phyloP scores from a whole-genome alignment of 2,329 filamentous ascomycete species.

The Teratosphaeria zuluensis region DNA sequence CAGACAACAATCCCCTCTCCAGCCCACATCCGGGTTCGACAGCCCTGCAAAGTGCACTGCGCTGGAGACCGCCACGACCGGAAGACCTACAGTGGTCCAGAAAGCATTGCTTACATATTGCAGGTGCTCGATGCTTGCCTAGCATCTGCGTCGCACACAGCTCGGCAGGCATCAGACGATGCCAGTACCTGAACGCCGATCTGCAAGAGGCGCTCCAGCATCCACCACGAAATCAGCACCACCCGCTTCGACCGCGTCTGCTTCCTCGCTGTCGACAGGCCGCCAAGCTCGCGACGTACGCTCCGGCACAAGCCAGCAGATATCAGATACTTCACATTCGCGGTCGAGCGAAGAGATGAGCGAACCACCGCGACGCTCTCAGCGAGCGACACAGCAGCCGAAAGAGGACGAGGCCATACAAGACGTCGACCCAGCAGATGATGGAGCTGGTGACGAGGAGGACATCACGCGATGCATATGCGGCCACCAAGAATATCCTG shows the following conservation, averaged over 20 bases:
- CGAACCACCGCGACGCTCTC: slow-evolving; percentile 67
- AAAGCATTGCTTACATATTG: not conserved
- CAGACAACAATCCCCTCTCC: not conserved
- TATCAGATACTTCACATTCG: slow-evolving; percentile 64
- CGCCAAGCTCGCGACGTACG: slow-evolving; percentile 57
- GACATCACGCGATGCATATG: slow-evolving; percentile 95
- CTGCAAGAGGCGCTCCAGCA: slow-evolving; percentile 57
- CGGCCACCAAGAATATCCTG: slow-evolving; percentile 88
- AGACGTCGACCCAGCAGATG: slow-evolving; percentile 50
- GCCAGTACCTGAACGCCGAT: slow-evolving; percentile 52
- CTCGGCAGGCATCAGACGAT: slow-evolving; percentile 6
- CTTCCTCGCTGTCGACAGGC: slow-evolving; percentile 60
- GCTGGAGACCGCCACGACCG: not conserved
- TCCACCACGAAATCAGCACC: slow-evolving; percentile 57
- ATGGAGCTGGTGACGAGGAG: slow-evolving; percentile 46
- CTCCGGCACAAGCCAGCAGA: slow-evolving; percentile 60
- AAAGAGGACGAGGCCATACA: slow-evolving; percentile 50
- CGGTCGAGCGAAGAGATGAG: slow-evolving; percentile 58
- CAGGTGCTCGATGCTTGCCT: not conserved
- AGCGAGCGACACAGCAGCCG: slow-evolving; percentile 58
- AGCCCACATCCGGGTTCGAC: not conserved
- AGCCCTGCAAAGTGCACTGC: not conserved
- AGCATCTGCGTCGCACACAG: not conserved
- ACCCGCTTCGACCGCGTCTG: slow-evolving; percentile 66
- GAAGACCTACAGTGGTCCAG: not conserved